Evolutionary conservation across 1,284 basidiomycete species (phyloP).

Genomic region (Leccinum fuscescens): DNA sequence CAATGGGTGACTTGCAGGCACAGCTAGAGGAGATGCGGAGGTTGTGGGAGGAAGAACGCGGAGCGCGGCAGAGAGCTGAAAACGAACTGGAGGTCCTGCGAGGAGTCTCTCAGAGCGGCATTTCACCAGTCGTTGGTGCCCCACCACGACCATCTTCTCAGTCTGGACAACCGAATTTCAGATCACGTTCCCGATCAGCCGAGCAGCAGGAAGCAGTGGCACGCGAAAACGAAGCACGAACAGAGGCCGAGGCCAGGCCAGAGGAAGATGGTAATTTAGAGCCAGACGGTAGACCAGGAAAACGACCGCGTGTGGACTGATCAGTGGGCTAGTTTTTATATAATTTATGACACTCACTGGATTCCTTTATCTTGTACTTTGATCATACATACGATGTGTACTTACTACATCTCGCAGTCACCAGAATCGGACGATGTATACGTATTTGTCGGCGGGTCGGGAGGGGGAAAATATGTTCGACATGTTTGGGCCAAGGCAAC

Average conservation of each 20-base stretch:
- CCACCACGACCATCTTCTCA: slow-evolving; percentile 20
- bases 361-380: slow-evolving; percentile 15
- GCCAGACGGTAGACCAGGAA: slow-evolving; percentile 28
- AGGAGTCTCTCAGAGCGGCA: slow-evolving; percentile 28
- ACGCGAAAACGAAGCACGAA: slow-evolving; percentile 22
- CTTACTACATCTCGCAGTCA: background rate
- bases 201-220: slow-evolving; percentile 25
- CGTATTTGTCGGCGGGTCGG: background rate
- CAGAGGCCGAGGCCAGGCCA: slow-evolving; percentile 19
- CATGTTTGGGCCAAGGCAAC: background rate
- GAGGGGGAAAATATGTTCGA: too few species aligned
- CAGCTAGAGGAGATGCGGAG: slow-evolving; percentile 75
- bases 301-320: slow-evolving; percentile 30
- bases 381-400: slow-evolving; percentile 6
- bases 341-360: slow-evolving; percentile 24
- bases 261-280: slow-evolving; percentile 18
- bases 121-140: slow-evolving; percentile 3
- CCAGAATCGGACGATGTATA: background rate
- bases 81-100: slow-evolving; percentile 55
- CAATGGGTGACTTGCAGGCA: slow-evolving; percentile 79
- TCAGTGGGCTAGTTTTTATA: background rate
- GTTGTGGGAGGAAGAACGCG: slow-evolving; percentile 71
- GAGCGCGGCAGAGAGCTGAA: slow-evolving; percentile 54
- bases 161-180: slow-evolving; percentile 9
- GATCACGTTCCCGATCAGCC: slow-evolving; percentile 29